Percentiles rank a stretch among this genome's conserved stretches.
These are phyloP conservation scores for Mucor sp. DNA, from an alignment of 371 early-diverging fungal species.

Conservation along the genomic window DNA sequence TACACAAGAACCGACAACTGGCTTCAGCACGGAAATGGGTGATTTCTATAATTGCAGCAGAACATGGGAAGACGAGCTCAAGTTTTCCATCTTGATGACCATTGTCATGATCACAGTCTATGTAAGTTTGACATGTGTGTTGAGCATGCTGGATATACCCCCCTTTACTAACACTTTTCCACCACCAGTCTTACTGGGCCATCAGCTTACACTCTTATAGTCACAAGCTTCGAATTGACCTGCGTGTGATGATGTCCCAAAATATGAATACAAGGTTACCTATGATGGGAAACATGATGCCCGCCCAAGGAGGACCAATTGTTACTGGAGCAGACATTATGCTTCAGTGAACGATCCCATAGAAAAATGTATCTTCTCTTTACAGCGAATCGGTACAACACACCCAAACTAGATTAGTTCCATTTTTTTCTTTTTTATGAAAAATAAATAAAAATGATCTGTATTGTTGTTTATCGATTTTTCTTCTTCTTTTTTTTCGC, in stretches of 20 bases:
- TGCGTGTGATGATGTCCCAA: background rate
- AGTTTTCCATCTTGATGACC: slow-evolving; percentile 42
- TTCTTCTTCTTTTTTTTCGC: background rate
- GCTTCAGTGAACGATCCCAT: background rate
- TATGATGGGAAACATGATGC: slow-evolving; percentile 11
- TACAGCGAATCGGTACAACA: background rate
- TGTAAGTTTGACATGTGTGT: slow-evolving; percentile 24
- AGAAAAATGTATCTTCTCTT: background rate
- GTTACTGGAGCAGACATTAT: background rate
- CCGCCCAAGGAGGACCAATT: background rate
- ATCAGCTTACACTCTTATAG: slow-evolving; percentile 44
- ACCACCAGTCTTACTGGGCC: slow-evolving; percentile 45
- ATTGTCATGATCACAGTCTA: slow-evolving; percentile 41
- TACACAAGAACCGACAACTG: background rate
- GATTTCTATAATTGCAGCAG: slow-evolving; percentile 50
- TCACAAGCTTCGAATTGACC: slow-evolving; percentile 15
- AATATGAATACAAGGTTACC: slow-evolving; percentile 2
- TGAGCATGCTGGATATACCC: background rate
- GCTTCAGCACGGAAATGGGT: background rate
- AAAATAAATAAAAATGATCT: background rate
- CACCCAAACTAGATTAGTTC: background rate
- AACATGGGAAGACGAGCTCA: slow-evolving; percentile 48
- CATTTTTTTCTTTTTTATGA: background rate
- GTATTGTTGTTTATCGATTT: background rate
- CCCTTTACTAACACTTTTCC: background rate